A percentile compares a stretch with the other conserved stretches of the same genome.
Evolutionary conservation across 2,329 filamentous ascomycete species (phyloP).

Genomic region (Teratosphaeria epicoccoides): DNA sequence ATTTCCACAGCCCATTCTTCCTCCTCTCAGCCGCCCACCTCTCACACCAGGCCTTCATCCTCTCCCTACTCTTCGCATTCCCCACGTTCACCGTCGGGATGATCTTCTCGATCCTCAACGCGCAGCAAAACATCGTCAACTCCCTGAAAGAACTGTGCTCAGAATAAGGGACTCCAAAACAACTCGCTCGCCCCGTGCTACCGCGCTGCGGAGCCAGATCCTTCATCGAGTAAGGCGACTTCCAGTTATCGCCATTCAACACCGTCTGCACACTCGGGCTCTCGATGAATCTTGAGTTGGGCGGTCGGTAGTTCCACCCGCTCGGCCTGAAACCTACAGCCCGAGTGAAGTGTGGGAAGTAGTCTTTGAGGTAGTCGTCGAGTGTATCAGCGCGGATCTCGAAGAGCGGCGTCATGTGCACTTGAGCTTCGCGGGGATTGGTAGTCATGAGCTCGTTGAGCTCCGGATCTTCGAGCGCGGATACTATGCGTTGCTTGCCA

Average conservation of each 20-base stretch:
- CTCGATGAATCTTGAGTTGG: constrained; percentile 51
- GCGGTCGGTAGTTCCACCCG: constrained; percentile 84
- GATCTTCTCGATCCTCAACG: constrained; percentile 74
- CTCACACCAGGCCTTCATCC: constrained; percentile 57
- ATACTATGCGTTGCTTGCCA: constrained; percentile 72
- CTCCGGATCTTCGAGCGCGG: constrained; percentile 75
- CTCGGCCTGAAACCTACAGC: constrained; percentile 86
- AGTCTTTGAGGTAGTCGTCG: constrained; percentile 72
- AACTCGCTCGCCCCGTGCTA: constrained; percentile 69
- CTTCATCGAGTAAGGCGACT: constrained; percentile 56
- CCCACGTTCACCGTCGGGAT: constrained; percentile 90
- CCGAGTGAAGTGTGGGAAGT: constrained; percentile 71
- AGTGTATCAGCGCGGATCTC: constrained; percentile 88
- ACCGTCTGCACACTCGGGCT: constrained; percentile 55
- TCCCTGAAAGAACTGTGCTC: constrained; percentile 95
- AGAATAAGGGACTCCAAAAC: constrained; percentile 89
- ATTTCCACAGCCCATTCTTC: constrained; percentile 49
- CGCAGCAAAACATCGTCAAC: constrained; percentile 84
- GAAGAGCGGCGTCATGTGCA: constrained; percentile 95
- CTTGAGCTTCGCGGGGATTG: constrained; percentile 74
- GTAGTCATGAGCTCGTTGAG: constrained; percentile 66
- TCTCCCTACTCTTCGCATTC: constrained; percentile 50
- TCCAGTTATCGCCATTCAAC: constrained; percentile 61
- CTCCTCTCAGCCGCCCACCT: constrained; percentile 52
- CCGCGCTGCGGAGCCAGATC: constrained; percentile 76